Conservation (phyloP, 139 green algal genomes). For the Haematococcus sp. region DNA sequence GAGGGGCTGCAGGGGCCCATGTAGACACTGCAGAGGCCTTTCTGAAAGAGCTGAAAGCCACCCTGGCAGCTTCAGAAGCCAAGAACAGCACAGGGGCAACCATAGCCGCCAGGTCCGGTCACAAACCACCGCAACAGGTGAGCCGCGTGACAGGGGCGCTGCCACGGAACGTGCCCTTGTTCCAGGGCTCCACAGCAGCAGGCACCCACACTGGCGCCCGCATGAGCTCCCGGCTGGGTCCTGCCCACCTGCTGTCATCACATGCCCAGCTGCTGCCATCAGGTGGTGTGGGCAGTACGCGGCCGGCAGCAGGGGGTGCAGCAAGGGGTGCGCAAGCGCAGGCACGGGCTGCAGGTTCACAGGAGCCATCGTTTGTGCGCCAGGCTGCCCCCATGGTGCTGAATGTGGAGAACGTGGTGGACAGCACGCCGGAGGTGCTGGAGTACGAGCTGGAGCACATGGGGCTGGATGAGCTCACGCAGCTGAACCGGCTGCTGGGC, state of each 20-base stretch:
- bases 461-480: slow-evolving; percentile 15
- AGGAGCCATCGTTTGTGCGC: not conserved
- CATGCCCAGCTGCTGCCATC: no score
- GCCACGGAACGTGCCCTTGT: not conserved
- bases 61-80: not conserved
- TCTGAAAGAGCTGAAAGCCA: not conserved
- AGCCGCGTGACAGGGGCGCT: not conserved
- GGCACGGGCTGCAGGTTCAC: not conserved
- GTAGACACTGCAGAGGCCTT: not conserved
- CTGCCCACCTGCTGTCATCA: no score
- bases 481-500: no score
- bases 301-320: not conserved
- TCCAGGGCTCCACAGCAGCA: not conserved
- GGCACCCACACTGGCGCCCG: not conserved
- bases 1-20: not conserved
- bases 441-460: slow-evolving; percentile 14
- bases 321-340: not conserved
- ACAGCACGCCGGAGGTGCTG: slow-evolving; percentile 18
- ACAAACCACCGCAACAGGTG: not conserved
- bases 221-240: no score
- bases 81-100: not conserved
- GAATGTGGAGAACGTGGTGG: slow-evolving; percentile 14
- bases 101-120: not conserved
- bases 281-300: no score
- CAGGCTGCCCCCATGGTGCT: slow-evolving; percentile 36